Conservation (phyloP, 169 alveolate genomes). For the Plasmodium gallinaceum region DNA sequence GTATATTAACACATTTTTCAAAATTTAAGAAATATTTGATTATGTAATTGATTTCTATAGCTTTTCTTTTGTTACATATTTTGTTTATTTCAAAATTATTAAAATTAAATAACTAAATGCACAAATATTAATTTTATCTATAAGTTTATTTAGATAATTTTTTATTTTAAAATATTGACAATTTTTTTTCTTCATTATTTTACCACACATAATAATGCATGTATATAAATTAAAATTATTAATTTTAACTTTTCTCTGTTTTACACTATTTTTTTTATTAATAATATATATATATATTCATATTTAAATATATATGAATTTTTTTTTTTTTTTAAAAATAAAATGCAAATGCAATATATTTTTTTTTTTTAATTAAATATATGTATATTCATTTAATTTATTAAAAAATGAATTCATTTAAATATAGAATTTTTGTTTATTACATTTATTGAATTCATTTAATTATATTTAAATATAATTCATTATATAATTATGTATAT, state of each 20-base stretch:
- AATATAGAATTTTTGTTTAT: too few relatives aligned
- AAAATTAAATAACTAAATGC: too few relatives aligned
- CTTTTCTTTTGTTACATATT: neutral
- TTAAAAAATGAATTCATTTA: neutral
- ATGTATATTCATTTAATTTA: neutral
- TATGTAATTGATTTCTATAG: neutral
- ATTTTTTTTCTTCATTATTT: too few relatives aligned
- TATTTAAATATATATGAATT: neutral
- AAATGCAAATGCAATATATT: neutral
- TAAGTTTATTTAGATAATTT: too few relatives aligned
- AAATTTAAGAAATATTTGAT: neutral
- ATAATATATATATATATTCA: too few relatives aligned
- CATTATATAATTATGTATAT: neutral
- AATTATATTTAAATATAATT: neutral
- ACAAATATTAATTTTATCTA: too few relatives aligned
- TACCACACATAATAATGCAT: too few relatives aligned
- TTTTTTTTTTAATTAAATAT: neutral
- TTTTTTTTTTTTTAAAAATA: neutral
- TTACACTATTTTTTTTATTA: too few relatives aligned
- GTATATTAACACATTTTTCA: slow-evolving; percentile 3
- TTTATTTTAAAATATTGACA: too few relatives aligned
- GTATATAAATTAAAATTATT: too few relatives aligned
- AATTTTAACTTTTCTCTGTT: too few relatives aligned
- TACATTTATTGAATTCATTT: neutral
- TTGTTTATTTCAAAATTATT: too few relatives aligned